Conservation (phyloP, 257 asterid species). For the Knoxia roxburghii region DNA sequence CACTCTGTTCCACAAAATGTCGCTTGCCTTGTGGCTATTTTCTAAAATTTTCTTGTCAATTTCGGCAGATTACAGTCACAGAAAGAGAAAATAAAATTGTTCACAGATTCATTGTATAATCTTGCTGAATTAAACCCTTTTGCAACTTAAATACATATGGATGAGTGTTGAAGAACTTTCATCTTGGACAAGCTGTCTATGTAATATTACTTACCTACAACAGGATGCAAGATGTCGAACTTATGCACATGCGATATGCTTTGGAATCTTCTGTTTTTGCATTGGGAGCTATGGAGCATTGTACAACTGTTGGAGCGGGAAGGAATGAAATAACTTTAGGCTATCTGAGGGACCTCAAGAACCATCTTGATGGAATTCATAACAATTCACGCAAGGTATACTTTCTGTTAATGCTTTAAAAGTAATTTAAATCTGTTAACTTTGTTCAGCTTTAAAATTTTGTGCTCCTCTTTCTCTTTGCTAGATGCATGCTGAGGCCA, state of each 20-base stretch:
- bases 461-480: not conserved
- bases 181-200: conserved; percentile 10
- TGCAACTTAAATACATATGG: not conserved
- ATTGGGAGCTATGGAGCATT: conserved; percentile 72
- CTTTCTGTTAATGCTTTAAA: conserved; percentile 19
- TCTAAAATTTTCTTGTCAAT: no score
- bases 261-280: conserved; percentile 86
- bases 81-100: no score
- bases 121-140: not conserved
- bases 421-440: conserved; percentile 5
- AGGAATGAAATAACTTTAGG: conserved; percentile 36
- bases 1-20: no score
- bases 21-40: no score
- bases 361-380: conserved; percentile 75
- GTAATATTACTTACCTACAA: conserved; percentile 22
- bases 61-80: no score
- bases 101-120: not conserved
- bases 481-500: not conserved
- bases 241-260: conserved; percentile 97
- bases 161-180: not conserved
- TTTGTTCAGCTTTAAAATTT: not conserved
- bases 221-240: conserved; percentile 98
- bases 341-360: conserved; percentile 71
- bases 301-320: conserved; percentile 45
- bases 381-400: conserved; percentile 82